Base-by-base conservation (phyloP, 2,329 filamentous ascomycete genomes). In the Pseudogymnoascus sp. region DNA sequence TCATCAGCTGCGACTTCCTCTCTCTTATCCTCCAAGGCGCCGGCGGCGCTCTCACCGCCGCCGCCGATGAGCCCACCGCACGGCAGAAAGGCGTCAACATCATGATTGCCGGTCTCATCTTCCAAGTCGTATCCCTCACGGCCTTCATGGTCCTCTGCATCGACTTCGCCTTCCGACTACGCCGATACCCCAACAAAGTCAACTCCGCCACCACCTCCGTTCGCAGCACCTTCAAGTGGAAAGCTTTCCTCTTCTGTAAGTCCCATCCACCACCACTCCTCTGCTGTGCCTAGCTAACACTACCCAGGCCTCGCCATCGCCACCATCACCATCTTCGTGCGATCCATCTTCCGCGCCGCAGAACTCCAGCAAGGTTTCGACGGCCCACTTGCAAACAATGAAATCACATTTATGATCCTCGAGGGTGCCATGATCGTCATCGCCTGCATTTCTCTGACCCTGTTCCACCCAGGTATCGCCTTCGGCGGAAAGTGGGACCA, bases 21-120 rank as follows among this genome's bases (percentile, higher is more conserved):
- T 84, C 81, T 66, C 78, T 86, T 61, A 71, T 84, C 58, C 76
- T 86, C 49, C 83, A 86, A 75, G 83, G 81, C 66, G 78, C 80
- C 64, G 83, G 83, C 60, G 83, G 83, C 31, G 78, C 76, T 21
- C 73, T 86, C 63, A 82, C 83, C 8, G 62, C 64, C 7, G 62
- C 60, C n/a, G 60, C 60, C 37, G n/a, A 61, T n/a, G 55, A 35
- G 16, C 21, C 60, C 6, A 19, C 19, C 29, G 68, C 7, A 4
- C 61, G 43, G 6, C 72, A 80, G 26, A 70, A 75, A 1, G 82
- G 83, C 10, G 78, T 80, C 61, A 72, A 81, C 66, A 77, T 86
- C 65, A 84, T 85, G 74, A 80, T 85, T 60, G 78, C 82, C 1
- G 83, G 83, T 68, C 78, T 86, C 61, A 76, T 78, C 2, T 79